phyloP scores from a whole-genome alignment of 805 yeast species.

The Starmerella apis region DNA sequence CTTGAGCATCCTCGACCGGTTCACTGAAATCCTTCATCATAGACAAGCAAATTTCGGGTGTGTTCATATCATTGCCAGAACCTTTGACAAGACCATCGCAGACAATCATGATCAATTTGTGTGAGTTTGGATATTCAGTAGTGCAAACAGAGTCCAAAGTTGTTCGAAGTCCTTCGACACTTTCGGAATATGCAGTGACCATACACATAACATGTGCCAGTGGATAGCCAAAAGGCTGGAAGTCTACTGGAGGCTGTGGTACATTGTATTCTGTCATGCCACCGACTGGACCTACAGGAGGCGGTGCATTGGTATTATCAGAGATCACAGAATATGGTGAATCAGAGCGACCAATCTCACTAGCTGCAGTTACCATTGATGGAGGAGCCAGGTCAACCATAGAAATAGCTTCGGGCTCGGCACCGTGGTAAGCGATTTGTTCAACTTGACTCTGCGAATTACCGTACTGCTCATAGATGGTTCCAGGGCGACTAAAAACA shows the following conservation, averaged over 20 bases:
- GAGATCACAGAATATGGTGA: conserved; percentile 11
- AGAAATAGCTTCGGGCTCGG: conserved; percentile 19
- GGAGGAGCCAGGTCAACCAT: conserved; percentile 19
- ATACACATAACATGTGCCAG: conserved; percentile 61
- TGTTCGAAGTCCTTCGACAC: conserved; percentile 70
- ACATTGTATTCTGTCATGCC: conserved; percentile 50
- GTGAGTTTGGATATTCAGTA: conserved; percentile 91
- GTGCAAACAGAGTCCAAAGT: conserved; percentile 90
- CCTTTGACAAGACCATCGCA: conserved; percentile 96
- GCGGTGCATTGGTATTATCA: conserved; percentile 3
- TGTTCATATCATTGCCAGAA: conserved; percentile 74
- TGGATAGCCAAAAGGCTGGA: conserved; percentile 78
- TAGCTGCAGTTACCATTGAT: conserved; percentile 4
- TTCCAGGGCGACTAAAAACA: conserved; percentile 10
- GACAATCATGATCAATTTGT: conserved; percentile 69
- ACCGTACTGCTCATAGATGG: conserved; percentile 9
- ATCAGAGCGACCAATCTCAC: conserved; percentile 7
- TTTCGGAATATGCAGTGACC: conserved; percentile 94
- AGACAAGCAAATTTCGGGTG: conserved; percentile 79
- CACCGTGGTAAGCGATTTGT: conserved; percentile 28
- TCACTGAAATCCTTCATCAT: conserved; percentile 75
- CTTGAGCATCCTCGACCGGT: conserved; percentile 63
- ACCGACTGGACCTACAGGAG: conserved; percentile 26
- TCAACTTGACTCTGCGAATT: conserved; percentile 16
- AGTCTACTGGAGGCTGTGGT: conserved; percentile 83